Evolutionary conservation across 2,329 filamentous ascomycete genomes (phyloP).

Genomic region (Capronia epimyces): DNA sequence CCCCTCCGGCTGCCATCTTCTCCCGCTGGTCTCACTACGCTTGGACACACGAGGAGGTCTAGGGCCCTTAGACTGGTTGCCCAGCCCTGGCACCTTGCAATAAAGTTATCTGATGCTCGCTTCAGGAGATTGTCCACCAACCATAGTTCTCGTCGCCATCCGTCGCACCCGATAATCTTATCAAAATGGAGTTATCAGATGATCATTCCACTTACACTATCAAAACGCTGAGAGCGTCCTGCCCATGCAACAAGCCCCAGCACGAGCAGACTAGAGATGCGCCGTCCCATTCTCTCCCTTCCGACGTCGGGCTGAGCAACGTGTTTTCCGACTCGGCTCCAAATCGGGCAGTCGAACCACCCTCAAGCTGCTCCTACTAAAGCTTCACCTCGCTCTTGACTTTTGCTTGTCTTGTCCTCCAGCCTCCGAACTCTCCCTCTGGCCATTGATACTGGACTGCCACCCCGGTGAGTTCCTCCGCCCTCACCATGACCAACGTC

Average conservation of each 20-base stretch:
- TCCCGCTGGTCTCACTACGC: neutral
- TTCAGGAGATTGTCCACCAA: slow-evolving; percentile 3
- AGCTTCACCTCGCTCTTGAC: neutral
- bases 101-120: slow-evolving; percentile 13
- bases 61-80: neutral
- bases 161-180: slow-evolving; percentile 10
- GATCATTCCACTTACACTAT: slow-evolving; percentile 7
- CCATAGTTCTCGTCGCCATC: neutral
- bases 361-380: neutral
- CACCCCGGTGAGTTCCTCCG: slow-evolving; percentile 35
- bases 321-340: neutral
- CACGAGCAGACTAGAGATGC: neutral
- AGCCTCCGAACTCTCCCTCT: neutral
- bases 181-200: slow-evolving; percentile 12
- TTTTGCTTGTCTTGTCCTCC: neutral
- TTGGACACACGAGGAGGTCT: neutral
- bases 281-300: neutral
- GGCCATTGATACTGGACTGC: neutral
- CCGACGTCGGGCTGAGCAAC: neutral
- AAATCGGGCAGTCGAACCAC: too few species aligned
- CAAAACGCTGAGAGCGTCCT: neutral
- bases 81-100: neutral
- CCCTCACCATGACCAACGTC: slow-evolving; percentile 58
- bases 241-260: neutral
- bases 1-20: neutral